Evolutionary conservation across 352 stramenopile genomes (phyloP).

Genomic region (Pythium oligandrum): DNA sequence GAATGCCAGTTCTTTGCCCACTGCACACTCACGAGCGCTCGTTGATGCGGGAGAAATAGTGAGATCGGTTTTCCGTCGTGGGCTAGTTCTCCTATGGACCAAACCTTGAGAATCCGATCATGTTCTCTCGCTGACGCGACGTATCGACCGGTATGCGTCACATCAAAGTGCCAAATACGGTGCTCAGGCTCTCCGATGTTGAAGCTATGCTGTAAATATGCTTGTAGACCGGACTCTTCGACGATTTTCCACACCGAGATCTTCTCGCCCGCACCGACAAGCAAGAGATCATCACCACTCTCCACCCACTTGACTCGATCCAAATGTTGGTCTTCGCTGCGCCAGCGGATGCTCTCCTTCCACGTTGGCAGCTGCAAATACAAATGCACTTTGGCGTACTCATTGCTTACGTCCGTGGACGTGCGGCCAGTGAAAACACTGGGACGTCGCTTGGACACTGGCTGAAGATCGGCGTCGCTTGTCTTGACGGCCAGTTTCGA

Average conservation of each 20-base stretch:
- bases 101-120: conserved; percentile 74
- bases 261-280: conserved; percentile 61
- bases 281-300: conserved; percentile 60
- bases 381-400: conserved; percentile 70
- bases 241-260: conserved; percentile 81
- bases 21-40: conserved; percentile 42
- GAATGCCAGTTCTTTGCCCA: conserved; percentile 58
- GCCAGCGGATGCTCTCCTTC: conserved; percentile 68
- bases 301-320: conserved; percentile 75
- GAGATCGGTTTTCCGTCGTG: conserved; percentile 52
- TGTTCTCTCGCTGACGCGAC: conserved; percentile 48
- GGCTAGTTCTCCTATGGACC: conserved; percentile 43
- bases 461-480: conserved; percentile 7
- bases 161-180: conserved; percentile 52
- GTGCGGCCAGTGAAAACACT: conserved; percentile 8
- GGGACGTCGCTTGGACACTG: conserved; percentile 11
- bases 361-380: conserved; percentile 61
- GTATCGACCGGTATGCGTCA: conserved; percentile 53
- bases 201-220: conserved; percentile 73
- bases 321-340: conserved; percentile 42
- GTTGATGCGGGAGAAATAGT: conserved; percentile 54
- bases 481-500: conserved; percentile 21
- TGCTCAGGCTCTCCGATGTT: conserved; percentile 21
- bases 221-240: conserved; percentile 66
- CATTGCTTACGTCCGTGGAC: conserved; percentile 16